These are phyloP conservation scores for Trypanosoma congolense DNA, from an alignment of 208 protist genomes.

Conservation along the genomic window DNA sequence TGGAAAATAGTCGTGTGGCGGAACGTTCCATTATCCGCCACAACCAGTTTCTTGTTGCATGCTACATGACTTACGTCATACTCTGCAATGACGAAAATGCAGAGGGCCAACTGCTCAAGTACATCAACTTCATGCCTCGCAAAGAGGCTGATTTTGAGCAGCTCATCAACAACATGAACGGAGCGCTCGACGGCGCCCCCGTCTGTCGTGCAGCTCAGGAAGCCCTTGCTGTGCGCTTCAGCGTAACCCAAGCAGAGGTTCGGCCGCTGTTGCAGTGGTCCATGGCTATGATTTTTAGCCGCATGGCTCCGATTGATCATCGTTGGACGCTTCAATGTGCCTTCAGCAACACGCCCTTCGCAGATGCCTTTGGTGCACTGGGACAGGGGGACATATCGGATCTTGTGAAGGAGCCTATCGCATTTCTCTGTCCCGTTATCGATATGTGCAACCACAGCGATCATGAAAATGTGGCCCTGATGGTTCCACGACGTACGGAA, in stretches of 20 bases:
- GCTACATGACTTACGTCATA: slow-evolving; percentile 75
- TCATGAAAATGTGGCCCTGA: slow-evolving; percentile 78
- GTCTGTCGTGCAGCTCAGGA: slow-evolving; percentile 45
- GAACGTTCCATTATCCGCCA: slow-evolving; percentile 65
- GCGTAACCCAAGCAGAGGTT: slow-evolving; percentile 62
- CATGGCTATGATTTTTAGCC: slow-evolving; percentile 79
- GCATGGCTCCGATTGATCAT: slow-evolving; percentile 78
- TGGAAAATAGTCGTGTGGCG: slow-evolving; percentile 60
- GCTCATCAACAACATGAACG: slow-evolving; percentile 48
- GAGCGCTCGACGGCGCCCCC: slow-evolving; percentile 48
- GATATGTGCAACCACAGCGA: slow-evolving; percentile 85
- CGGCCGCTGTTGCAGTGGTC: slow-evolving; percentile 52
- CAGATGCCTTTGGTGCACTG: slow-evolving; percentile 23
- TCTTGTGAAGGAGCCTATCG: slow-evolving; percentile 62
- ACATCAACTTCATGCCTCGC: slow-evolving; percentile 76
- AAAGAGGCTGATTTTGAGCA: slow-evolving; percentile 73
- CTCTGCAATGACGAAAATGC: slow-evolving; percentile 27
- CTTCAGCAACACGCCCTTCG: slow-evolving; percentile 54
- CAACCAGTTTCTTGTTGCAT: slow-evolving; percentile 71
- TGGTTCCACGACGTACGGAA: slow-evolving; percentile 43
- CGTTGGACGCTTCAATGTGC: slow-evolving; percentile 41
- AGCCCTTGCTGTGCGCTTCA: slow-evolving; percentile 41
- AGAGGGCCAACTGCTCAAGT: slow-evolving; percentile 40
- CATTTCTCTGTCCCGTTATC: slow-evolving; percentile 76
- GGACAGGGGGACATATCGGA: slow-evolving; percentile 15